Percentiles rank a stretch among this genome's conserved stretches.
These are phyloP conservation scores for Symbiotaphrina buchneri DNA, from an alignment of 495 filamentous ascomycete species.

Conservation along the genomic window DNA sequence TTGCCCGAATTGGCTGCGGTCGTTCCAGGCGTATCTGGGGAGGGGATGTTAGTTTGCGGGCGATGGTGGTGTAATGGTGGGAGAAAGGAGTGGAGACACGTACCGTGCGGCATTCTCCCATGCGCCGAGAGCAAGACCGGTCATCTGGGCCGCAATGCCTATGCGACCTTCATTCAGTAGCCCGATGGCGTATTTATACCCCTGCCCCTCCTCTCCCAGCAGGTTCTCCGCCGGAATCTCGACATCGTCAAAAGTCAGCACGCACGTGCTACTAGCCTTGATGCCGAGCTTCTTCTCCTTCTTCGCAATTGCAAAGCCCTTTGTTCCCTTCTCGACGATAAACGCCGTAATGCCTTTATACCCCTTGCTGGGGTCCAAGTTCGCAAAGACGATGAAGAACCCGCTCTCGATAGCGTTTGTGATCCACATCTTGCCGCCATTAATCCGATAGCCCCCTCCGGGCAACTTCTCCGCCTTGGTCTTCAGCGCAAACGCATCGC, in stretches of 20 bases:
- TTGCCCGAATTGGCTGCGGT: conserved; percentile 90
- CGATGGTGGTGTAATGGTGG: neutral
- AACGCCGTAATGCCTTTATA: conserved; percentile 97
- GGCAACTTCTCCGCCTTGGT: conserved; percentile 63
- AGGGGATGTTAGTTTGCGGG: neutral
- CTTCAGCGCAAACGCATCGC: conserved; percentile 85
- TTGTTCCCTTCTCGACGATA: conserved; percentile 71
- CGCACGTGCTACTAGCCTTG: conserved; percentile 82
- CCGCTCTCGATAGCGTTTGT: conserved; percentile 86
- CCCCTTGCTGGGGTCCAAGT: conserved; percentile 65
- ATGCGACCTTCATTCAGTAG: conserved; percentile 96
- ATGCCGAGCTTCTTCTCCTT: conserved; percentile 99
- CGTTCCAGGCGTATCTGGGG: conserved; percentile 80
- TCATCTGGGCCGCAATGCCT: conserved; percentile 98
- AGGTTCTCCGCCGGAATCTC: conserved; percentile 72
- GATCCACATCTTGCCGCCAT: conserved; percentile 98
- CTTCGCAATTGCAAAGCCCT: conserved; percentile 89
- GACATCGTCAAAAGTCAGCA: conserved; percentile 94
- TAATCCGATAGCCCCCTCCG: conserved; percentile 66
- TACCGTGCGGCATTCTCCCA: conserved; percentile 88
- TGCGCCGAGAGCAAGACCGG: conserved; percentile 79
- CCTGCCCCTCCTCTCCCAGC: conserved; percentile 69
- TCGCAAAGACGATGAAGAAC: conserved; percentile 96
- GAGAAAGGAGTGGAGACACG: conserved; percentile 8
- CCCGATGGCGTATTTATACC: conserved; percentile 94